A percentile compares a stretch with the other conserved stretches of the same genome.
These are phyloP conservation scores for Aspergillus phoenicis DNA, from an alignment of 2,329 filamentous ascomycete genomes.

Conservation along the genomic window DNA sequence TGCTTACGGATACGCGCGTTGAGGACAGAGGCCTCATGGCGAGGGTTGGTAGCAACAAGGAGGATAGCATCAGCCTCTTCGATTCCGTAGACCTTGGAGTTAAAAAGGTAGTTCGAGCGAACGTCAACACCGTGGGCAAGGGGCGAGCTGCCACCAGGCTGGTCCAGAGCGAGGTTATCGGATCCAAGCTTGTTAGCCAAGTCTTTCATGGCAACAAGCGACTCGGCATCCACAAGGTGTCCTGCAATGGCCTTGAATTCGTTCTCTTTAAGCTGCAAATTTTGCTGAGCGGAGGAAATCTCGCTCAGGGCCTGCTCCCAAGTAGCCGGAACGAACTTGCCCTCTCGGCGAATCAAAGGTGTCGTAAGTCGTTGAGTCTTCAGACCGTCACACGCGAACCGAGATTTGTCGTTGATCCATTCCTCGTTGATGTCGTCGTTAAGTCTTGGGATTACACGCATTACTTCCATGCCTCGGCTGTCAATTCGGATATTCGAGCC, in stretches of 20 bases:
- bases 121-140: conserved; percentile 91
- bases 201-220: conserved; percentile 94
- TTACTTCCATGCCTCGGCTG: conserved; percentile 89
- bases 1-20: conserved; percentile 98
- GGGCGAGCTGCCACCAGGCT: conserved; percentile 78
- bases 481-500: conserved; percentile 95
- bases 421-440: conserved; percentile 99
- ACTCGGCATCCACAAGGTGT: conserved; percentile 87
- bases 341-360: conserved; percentile 82
- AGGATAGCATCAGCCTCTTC: conserved; percentile 93
- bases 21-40: conserved; percentile 90
- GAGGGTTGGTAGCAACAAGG: conserved; percentile 90
- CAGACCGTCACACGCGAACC: conserved; percentile 93
- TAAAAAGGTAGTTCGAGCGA: conserved; percentile 93
- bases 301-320: conserved; percentile 96
- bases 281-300: conserved; percentile 77
- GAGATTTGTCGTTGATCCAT: conserved; percentile 98
- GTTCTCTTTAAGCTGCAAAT: conserved; percentile 79
- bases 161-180: conserved; percentile 92
- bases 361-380: conserved; percentile 96
- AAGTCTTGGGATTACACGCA: conserved; percentile 87
- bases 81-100: conserved; percentile 89
- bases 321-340: conserved; percentile 86
- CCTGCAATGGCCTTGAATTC: conserved; percentile 96
- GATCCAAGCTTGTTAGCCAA: conserved; percentile 94